Evolutionary conservation across 192 early-diverging fungal genomes (phyloP).

Genomic region (Coemansia sp.): DNA sequence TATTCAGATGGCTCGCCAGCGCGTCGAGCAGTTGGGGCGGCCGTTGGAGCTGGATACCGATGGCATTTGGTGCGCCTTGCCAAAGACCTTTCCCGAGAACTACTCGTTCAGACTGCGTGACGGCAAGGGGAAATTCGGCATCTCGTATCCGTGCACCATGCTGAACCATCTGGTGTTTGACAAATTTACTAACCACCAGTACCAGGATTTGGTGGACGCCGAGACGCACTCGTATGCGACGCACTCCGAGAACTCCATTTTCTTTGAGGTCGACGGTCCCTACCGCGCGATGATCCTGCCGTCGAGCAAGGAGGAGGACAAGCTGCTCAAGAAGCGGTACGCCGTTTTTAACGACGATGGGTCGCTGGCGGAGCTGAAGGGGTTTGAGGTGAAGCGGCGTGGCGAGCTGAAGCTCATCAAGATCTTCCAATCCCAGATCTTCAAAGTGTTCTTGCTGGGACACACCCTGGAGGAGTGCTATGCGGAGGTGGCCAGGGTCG

Average conservation of each 20-base stretch:
- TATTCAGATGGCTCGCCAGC: conserved; percentile 92
- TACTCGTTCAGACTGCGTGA: conserved; percentile 79
- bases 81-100: conserved; percentile 89
- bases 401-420: conserved; percentile 99
- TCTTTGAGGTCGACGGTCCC: conserved; percentile 99
- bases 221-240: conserved; percentile 62
- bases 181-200: conserved; percentile 97
- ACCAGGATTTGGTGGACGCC: conserved; percentile 73
- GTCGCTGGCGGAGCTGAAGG: conserved; percentile 92
- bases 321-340: conserved; percentile 96
- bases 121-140: conserved; percentile 70
- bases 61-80: conserved; percentile 98
- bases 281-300: conserved; percentile 98
- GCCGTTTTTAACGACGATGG: conserved; percentile 98
- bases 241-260: conserved; percentile 92
- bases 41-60: conserved; percentile 98
- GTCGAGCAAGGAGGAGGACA: conserved; percentile 91
- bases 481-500: conserved; percentile 78
- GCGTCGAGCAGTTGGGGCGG: conserved; percentile 89
- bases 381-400: conserved; percentile 98
- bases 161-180: conserved; percentile 95
- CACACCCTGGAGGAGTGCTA: conserved; percentile 85
- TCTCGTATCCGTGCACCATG: conserved; percentile 98
- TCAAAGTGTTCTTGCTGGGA: conserved; percentile 91
- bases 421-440: conserved; percentile 93